phyloP scores from a whole-genome alignment of 768 basidiomycete genomes.

The Gyrodon lividus region DNA sequence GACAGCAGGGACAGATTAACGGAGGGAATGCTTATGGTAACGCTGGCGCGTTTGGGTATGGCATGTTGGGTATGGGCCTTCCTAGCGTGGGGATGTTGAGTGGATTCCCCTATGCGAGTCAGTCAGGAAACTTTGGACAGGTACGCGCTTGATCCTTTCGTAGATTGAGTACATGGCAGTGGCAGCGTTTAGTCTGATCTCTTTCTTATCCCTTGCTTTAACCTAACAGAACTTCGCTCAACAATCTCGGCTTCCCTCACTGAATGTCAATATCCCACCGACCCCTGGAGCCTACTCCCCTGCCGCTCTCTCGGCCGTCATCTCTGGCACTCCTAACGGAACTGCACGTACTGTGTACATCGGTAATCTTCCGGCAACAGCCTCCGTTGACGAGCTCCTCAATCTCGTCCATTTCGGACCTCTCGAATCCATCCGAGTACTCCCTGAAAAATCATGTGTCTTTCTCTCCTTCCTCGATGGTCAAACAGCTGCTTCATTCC shows the following conservation, averaged over 20 bases:
- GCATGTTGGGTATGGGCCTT: conserved; percentile 79
- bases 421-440: conserved; percentile 89
- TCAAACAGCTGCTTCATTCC: conserved; percentile 91
- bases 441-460: conserved; percentile 96
- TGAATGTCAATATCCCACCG: conserved; percentile 66
- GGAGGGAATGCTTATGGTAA: conserved; percentile 56
- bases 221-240: conserved; percentile 45
- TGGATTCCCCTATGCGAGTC: conserved; percentile 68
- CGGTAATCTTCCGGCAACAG: conserved; percentile 92
- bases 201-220: conserved; percentile 2
- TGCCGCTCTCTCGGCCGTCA: conserved; percentile 72
- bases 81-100: conserved; percentile 71
- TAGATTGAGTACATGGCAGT: neutral
- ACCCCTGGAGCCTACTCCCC: conserved; percentile 78
- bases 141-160: conserved; percentile 31
- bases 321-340: conserved; percentile 54
- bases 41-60: conserved; percentile 52
- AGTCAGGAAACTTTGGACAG: conserved; percentile 71
- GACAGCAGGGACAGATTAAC: conserved; percentile 42
- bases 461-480: conserved; percentile 98
- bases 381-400: conserved; percentile 96
- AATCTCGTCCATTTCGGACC: conserved; percentile 98
- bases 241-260: conserved; percentile 54
- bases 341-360: conserved; percentile 94
- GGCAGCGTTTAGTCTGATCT: neutral